A percentile compares a stretch with the other conserved stretches of the same genome.
Evolutionary conservation across 305 asterid genomes (phyloP).

Genomic region (Rubia balearica): DNA sequence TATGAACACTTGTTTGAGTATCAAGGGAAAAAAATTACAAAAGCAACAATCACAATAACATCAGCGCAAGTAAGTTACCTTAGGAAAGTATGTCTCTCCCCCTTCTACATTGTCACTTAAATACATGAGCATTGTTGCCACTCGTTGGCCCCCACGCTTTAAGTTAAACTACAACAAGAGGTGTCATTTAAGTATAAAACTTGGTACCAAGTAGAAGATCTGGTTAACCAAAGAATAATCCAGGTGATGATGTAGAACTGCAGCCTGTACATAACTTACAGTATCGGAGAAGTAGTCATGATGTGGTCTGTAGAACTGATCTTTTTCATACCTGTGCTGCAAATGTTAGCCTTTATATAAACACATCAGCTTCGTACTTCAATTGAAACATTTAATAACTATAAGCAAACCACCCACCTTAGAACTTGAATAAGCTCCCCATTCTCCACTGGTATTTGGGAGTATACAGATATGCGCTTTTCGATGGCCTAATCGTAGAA

Average conservation of each 20-base stretch:
- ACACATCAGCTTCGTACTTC: constrained; percentile 21
- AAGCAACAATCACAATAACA: background rate
- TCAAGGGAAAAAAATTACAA: constrained; percentile 1
- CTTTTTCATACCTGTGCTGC: constrained; percentile 87
- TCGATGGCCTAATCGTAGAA: constrained; percentile 61
- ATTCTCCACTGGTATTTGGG: constrained; percentile 79
- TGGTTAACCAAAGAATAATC: constrained; percentile 5
- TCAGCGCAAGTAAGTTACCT: constrained; percentile 31
- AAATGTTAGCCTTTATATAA: constrained; percentile 61
- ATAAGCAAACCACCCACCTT: constrained; percentile 37
- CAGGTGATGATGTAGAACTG: constrained; percentile 11
- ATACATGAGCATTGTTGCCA: constrained; percentile 91
- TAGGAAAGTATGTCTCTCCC: constrained; percentile 87
- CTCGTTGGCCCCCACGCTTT: constrained; percentile 84
- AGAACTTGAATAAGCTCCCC: constrained; percentile 88
- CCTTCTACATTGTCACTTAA: constrained; percentile 80
- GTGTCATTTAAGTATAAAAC: constrained; percentile 4
- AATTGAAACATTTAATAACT: constrained; percentile 11
- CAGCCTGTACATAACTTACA: constrained; percentile 36
- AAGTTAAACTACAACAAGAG: constrained; percentile 57
- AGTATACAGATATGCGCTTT: constrained; percentile 75
- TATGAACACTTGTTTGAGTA: background rate
- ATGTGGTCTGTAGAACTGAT: constrained; percentile 74
- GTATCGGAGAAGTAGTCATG: constrained; percentile 80
- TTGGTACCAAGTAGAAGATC: constrained; percentile 14